Base-by-base conservation (phyloP, 306 rosid species). In the Quercus berberidifolia region DNA sequence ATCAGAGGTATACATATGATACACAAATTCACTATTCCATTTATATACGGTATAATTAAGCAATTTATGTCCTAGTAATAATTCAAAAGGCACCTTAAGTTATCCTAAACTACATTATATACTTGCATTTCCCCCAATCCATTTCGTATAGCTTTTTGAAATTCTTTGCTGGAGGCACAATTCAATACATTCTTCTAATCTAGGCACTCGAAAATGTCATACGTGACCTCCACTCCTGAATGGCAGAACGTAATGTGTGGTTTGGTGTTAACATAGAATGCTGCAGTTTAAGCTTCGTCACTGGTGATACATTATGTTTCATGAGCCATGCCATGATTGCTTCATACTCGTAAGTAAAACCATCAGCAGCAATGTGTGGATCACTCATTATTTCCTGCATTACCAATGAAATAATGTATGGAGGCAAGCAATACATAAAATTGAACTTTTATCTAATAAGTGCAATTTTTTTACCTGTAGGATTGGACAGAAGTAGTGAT, bases 261-360 rank as follows among this genome's bases (percentile, higher is more conserved):
- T 95, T 88, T 63, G 97, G 97, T 78, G 79, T 92, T 69, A 95
- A 69, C 78, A 43, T 58, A 54, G 89, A 80, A 84, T 90, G 91
- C 83, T 80, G 82, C 30, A 95, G 89, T 77, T 75, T 86, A 77
- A 31, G 86, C 89, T 84, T 90, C 25, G 97, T 92, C 71, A 89
- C 90, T 0, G 99, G 99, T 9, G 98, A 95, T 67, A 91, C 89
- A 21, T 80, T 78, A 77, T 92, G 91, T 70, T 82, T 89, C 80
- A 86, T 80, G 67, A 95, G 92, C 99, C 99, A 95, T 55, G 98
- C 97, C 84, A 86, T 86, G 85, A 95, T 95, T 80, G 99, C 99
- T 83, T 82, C 78, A 64, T 90, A 80, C 85, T 95, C 99, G 6
- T 91, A 95, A 11, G 89, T 88, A 79, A 95, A 95, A 26, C 99